These are phyloP conservation scores for Teratosphaeria epicoccoides DNA, from an alignment of 2,329 filamentous ascomycete species.

Conservation along the genomic window DNA sequence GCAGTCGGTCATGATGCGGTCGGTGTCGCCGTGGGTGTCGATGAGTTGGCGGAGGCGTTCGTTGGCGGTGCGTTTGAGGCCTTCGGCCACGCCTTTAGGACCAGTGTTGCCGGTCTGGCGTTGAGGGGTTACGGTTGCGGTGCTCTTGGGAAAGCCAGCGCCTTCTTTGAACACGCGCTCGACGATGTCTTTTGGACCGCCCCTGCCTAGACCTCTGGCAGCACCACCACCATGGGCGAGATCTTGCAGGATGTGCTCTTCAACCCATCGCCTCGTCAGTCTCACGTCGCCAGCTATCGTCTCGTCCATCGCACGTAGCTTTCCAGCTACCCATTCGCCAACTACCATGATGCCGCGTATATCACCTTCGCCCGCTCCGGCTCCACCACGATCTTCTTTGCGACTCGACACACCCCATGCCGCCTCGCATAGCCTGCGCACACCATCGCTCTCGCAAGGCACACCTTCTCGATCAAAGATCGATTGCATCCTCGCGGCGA, in stretches of 20 bases:
- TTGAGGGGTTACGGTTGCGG: conserved; percentile 13
- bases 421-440: conserved; percentile 71
- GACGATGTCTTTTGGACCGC: conserved; percentile 63
- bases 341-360: conserved; percentile 77
- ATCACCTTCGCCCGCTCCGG: conserved; percentile 60
- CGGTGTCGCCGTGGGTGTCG: conserved; percentile 66
- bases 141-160: conserved; percentile 59
- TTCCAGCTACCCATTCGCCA: conserved; percentile 73
- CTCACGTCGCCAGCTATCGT: conserved; percentile 30
- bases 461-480: conserved; percentile 88
- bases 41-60: conserved; percentile 64
- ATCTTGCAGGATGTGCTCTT: conserved; percentile 58
- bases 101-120: conserved; percentile 12
- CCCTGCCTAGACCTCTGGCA: conserved; percentile 59
- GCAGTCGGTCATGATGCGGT: conserved; percentile 70
- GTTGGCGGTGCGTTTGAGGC: conserved; percentile 61
- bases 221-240: conserved; percentile 61
- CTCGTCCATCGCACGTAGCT: conserved; percentile 41
- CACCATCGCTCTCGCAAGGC: conserved; percentile 76
- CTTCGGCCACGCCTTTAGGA: conserved; percentile 57
- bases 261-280: conserved; percentile 67
- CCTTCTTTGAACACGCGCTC: conserved; percentile 69
- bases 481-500: conserved; percentile 66
- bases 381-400: conserved; percentile 45
- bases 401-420: conserved; percentile 69